Percentiles rank a stretch among this genome's conserved stretches.
Conservation (phyloP, 75 land plant genomes). For the Selaginella moellendorffii region DNA sequence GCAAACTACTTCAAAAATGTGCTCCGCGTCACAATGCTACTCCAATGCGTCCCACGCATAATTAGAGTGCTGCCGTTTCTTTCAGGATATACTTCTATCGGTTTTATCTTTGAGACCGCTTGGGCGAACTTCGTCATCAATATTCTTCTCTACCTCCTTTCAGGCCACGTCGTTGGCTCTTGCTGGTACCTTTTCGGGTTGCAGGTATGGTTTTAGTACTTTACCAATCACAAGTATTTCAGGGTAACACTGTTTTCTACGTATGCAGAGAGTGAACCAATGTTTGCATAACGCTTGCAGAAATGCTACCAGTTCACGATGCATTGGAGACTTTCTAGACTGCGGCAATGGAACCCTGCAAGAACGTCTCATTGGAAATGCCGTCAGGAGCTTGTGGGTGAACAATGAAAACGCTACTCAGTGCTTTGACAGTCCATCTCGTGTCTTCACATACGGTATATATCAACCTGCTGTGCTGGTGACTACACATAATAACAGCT, state of each 20-base stretch:
- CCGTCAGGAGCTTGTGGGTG: background rate
- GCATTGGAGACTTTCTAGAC: slow-evolving; percentile 33
- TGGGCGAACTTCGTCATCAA: slow-evolving; percentile 95
- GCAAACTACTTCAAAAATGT: slow-evolving; percentile 79
- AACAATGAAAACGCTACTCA: background rate
- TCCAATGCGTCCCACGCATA: slow-evolving; percentile 67
- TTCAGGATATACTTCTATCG: slow-evolving; percentile 62
- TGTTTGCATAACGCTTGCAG: slow-evolving; percentile 11
- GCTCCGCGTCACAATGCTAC: slow-evolving; percentile 46
- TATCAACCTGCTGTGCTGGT: slow-evolving; percentile 39
- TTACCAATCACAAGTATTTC: background rate
- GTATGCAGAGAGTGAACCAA: slow-evolving; percentile 15
- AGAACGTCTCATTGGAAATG: background rate
- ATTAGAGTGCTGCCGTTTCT: slow-evolving; percentile 52
- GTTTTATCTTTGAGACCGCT: slow-evolving; percentile 93
- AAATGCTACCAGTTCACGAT: background rate
- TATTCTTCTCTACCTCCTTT: slow-evolving; percentile 56
- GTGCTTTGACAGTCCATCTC: background rate
- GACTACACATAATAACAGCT: slow-evolving; percentile 23
- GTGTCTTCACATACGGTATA: slow-evolving; percentile 54
- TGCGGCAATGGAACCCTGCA: slow-evolving; percentile 40
- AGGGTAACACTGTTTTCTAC: background rate
- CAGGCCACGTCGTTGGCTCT: slow-evolving; percentile 87
- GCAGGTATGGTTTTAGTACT: slow-evolving; percentile 40
- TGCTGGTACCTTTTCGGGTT: slow-evolving; percentile 93